Base-by-base conservation (phyloP, 2,329 filamentous ascomycete genomes). In the Alternaria alternata region DNA sequence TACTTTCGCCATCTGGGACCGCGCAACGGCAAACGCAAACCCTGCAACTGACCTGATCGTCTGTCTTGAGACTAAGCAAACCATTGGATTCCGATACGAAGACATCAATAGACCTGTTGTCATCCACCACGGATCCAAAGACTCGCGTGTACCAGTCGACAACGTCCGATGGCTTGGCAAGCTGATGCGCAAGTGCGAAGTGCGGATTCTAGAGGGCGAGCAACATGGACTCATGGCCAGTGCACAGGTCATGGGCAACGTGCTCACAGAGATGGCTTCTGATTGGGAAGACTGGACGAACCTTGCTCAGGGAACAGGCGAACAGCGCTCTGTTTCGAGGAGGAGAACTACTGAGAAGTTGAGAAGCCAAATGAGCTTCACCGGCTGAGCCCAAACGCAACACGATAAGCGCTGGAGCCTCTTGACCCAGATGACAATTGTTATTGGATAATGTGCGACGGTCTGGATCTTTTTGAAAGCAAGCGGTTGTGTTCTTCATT, bases 171-270 rank as follows among this genome's bases (percentile, higher is more conserved):
- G 95, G 95, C 85, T 99, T 7, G 94, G 93, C 59, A 94, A 94
- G 79, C 91, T 91, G 42, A 98, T 99, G 94, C 88, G 91, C 30
- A 86, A 92, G 48, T 98, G 94, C 77, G 95, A 98, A 77, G 92
- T 99, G 14, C 85, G 94, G 5, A 88, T 98, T 5, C 84, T 99
- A 3, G 91, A 96, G 67, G 93, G 92, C 6, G 94, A 99, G 78
- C 93, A 94, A 3, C 95, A 99, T 75, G 94, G 95, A 0, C 82
- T 99, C 24, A 99, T 99, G 95, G 95, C 95, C 1, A 96, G 91
- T 67, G 94, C 95, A 0, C 84, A 84, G 14, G 94, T 98, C 44
- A 99, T 99, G 95, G 92, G 93, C 43, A 89, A 90, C 20, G 91
- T 98, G n/a, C 82, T 99, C 36, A 94, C 93, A 79, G 95, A 99